Evolutionary conservation across 495 filamentous ascomycete species (phyloP), one percentile per base, ranked within the genome.

Genomic region (Talaromyces adpressus): DNA sequence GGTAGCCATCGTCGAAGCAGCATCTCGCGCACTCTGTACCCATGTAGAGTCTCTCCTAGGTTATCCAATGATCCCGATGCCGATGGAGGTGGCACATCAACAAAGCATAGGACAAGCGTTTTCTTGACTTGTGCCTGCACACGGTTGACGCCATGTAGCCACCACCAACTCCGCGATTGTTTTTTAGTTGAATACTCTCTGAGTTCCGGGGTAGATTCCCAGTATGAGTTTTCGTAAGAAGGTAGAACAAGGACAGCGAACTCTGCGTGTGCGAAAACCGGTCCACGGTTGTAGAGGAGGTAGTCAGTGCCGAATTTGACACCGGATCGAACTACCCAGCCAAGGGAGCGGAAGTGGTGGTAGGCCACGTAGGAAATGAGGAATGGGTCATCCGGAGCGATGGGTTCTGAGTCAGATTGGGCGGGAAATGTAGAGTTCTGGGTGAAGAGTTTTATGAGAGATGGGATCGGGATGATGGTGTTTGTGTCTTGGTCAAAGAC

Each of bases 291-390:
- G 77, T 99, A 99, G 25, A 99, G 82, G 23, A 99, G 80, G 76
- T 89, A 96, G 73, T 99, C 95, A 27, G 91, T 89, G 61, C 88
- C 90, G 70, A 99, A 99, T 73, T 99, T 99, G 67, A 96, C 85
- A 47, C 95, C 94, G 25, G 90, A 85, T 18, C 95, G 89, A 1
- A 93, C 86, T n/a, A 97, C 91, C 94, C 94, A 99, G 54, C 94
- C 94, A 0, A 98, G 82, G 6, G 92, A 95, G 25, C 94, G 91
- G 77, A 94, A 99, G 73, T 99, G 94, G 69, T 99, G 94, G 69
- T 97, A 99, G 14, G 89, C 90, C 32, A 85, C 84, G 70, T 98
- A 99, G 36, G 89, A 86, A 23, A 94, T 70, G 52, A 97, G 78
- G 75, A 99, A 98, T 0, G 89, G 85, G 67, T 95, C 90, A 75